Evolutionary conservation across 495 filamentous ascomycete genomes (phyloP).

Genomic region (Massariosphaeria phaeospora): DNA sequence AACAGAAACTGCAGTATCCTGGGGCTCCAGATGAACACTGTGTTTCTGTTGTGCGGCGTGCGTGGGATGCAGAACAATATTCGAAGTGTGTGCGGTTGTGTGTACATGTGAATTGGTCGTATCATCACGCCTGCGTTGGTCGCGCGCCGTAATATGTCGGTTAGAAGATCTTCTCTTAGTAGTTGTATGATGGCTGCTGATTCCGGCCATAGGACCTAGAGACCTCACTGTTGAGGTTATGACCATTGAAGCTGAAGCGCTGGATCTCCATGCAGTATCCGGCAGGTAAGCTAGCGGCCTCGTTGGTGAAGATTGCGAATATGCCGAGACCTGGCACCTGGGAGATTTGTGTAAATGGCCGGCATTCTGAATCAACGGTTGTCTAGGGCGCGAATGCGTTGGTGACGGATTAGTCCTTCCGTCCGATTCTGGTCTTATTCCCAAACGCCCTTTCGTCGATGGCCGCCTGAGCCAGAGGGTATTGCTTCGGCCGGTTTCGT

Average conservation of each 20-base stretch:
- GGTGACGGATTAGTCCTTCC: neutral
- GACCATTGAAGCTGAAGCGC: conserved; percentile 11
- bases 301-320: neutral
- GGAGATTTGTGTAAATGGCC: no score
- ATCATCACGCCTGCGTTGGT: neutral
- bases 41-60: no score
- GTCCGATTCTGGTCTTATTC: neutral
- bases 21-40: no score
- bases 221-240: neutral
- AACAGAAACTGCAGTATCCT: no score
- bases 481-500: neutral
- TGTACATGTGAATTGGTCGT: neutral
- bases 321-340: no score
- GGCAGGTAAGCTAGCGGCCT: neutral
- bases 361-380: no score
- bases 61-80: no score
- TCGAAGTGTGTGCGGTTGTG: neutral
- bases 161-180: no score
- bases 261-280: neutral
- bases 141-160: neutral
- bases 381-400: conserved; percentile 3
- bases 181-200: no score
- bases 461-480: conserved; percentile 2
- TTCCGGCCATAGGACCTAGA: no score
- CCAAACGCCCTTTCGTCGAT: neutral